Evolutionary conservation across 148 eudicot species (phyloP), one percentile per base, ranked within the genome.

Genomic region (Diospyros kaki): DNA sequence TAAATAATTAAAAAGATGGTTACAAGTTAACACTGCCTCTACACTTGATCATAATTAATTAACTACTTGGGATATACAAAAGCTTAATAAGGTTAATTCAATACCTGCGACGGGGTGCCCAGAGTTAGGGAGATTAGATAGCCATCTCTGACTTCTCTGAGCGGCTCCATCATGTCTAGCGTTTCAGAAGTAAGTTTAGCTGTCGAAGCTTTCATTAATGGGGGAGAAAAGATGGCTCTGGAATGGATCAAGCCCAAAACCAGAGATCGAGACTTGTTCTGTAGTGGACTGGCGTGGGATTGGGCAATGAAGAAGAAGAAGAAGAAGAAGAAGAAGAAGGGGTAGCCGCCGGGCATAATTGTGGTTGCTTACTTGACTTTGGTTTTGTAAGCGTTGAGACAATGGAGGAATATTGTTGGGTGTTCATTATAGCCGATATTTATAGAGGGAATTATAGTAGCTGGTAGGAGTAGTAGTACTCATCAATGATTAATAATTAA

Each of bases 81-180:
- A 28, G 28, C 28, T 28, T 28, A 28, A n/a, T n/a, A n/a, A n/a
- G 28, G 28, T 28, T 28, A 28, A 28, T 28, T 28, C 28, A 28
- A 28, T 28, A 28, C 28, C 28, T 87, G 90, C 46, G 93, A 82
- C 11, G 90, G 90, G 69, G 86, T 78, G 53, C 93, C 93, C 65
- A 89, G 71, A 51, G 69, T 85, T 58, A 89, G 76, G 45, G 93
- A 83, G 72, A 89, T 82, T 5, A 89, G 58, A 74, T 85, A 87
- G n/a, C 88, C 93, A 78, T 89, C 90, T 72, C 90, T 87, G 45
- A 75, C 66, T 70, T 77, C 87, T 77, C 76, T 85, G 28, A 87
- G 72, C 73, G 89, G 90, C 84, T 85, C 89, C 74, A 79, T 78
- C 61, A 82, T 74, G 76, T 85, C 83, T 6, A 64, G 12, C 8